Conservation (phyloP, 2,329 filamentous ascomycete genomes). For the Hyphodiscus sp. region DNA sequence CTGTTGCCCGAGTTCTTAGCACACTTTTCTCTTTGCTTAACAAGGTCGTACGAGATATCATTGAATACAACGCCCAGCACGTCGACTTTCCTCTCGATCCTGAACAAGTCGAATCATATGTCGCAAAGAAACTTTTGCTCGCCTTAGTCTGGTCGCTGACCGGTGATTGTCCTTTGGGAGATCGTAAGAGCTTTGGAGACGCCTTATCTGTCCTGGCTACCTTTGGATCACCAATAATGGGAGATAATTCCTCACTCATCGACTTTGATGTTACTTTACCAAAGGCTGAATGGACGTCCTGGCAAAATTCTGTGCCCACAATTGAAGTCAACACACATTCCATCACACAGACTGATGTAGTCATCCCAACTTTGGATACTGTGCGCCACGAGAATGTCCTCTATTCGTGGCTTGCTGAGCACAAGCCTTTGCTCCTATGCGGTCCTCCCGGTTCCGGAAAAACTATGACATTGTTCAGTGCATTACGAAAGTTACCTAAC, state of each 20-base stretch:
- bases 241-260: slow-evolving; percentile 78
- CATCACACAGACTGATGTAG: slow-evolving; percentile 94
- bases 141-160: slow-evolving; percentile 93
- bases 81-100: slow-evolving; percentile 86
- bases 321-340: slow-evolving; percentile 98
- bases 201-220: slow-evolving; percentile 75
- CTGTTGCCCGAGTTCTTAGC: slow-evolving; percentile 78
- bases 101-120: slow-evolving; percentile 82
- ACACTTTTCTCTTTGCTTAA: slow-evolving; percentile 94
- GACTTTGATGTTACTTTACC: slow-evolving; percentile 91
- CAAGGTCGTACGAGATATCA: slow-evolving; percentile 83
- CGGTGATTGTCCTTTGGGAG: slow-evolving; percentile 82
- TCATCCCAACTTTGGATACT: slow-evolving; percentile 96
- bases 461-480: slow-evolving; percentile 99
- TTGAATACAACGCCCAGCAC: slow-evolving; percentile 95
- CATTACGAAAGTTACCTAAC: slow-evolving; percentile 90
- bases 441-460: slow-evolving; percentile 98
- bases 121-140: slow-evolving; percentile 89
- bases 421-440: slow-evolving; percentile 93
- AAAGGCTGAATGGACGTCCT: slow-evolving; percentile 80
- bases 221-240: slow-evolving; percentile 76
- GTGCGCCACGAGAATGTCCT: slow-evolving; percentile 98
- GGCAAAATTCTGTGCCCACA: slow-evolving; percentile 90
- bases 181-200: slow-evolving; percentile 87
- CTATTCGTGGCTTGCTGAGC: slow-evolving; percentile 98